phyloP scores from a whole-genome alignment of 768 basidiomycete genomes.

The Tephrocybe sp. region DNA sequence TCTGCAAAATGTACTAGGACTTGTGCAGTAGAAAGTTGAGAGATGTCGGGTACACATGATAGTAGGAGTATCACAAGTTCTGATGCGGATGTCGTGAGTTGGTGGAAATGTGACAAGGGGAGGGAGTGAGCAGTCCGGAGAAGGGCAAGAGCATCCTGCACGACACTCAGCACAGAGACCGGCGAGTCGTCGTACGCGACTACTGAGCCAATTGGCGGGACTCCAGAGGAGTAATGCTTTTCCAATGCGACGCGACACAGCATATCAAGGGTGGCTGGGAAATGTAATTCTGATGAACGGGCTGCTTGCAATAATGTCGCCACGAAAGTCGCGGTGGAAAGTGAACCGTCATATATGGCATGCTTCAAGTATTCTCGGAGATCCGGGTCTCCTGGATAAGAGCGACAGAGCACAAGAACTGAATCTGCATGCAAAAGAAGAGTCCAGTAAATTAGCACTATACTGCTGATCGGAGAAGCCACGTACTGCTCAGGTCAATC shows the following conservation, averaged over 20 bases:
- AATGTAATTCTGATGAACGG: constrained; percentile 62
- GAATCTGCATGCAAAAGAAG: constrained; percentile 49
- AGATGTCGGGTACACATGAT: constrained; percentile 58
- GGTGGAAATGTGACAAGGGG: constrained; percentile 57
- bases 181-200: constrained; percentile 51
- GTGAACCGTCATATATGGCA: constrained; percentile 54
- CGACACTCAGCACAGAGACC: constrained; percentile 47
- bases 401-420: constrained; percentile 62
- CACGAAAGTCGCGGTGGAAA: constrained; percentile 62
- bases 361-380: constrained; percentile 65
- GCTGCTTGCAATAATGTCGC: constrained; percentile 67
- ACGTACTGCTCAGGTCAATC: constrained; percentile 61
- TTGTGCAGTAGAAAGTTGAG: constrained; percentile 62
- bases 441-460: not conserved
- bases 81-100: constrained; percentile 56
- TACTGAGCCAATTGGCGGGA: constrained; percentile 53
- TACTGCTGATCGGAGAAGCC: not conserved
- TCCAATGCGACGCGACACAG: constrained; percentile 69
- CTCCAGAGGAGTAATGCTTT: constrained; percentile 58
- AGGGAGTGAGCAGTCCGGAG: constrained; percentile 57
- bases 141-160: constrained; percentile 62
- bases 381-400: constrained; percentile 68
- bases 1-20: constrained; percentile 51
- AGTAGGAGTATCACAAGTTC: constrained; percentile 64
- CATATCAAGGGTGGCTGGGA: constrained; percentile 64